A percentile compares a stretch with the other conserved stretches of the same genome.
phyloP scores from a whole-genome alignment of 139 green algal species.

The Nannochloris sp. region DNA sequence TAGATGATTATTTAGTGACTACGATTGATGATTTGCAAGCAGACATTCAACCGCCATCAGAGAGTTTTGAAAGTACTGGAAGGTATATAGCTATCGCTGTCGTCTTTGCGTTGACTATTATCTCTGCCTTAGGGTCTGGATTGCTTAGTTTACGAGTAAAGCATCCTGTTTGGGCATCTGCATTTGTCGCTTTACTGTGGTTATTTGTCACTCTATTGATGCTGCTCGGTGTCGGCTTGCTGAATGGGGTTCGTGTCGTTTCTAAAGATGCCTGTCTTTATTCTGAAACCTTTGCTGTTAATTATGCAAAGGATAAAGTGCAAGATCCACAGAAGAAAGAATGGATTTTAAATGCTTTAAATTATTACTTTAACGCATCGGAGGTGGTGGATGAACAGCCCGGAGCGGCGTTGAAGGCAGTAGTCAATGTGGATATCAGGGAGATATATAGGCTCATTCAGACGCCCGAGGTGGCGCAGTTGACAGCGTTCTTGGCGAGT shows the following conservation, averaged over 20 bases:
- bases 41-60: neutral
- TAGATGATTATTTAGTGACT: too few species aligned
- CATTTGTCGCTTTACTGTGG: constrained; percentile 12
- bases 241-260: constrained; percentile 7
- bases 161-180: neutral
- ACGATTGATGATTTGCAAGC: too few species aligned
- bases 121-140: neutral
- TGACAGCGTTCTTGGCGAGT: neutral
- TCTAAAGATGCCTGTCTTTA: constrained; percentile 15
- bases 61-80: constrained; percentile 10
- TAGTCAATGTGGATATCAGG: neutral
- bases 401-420: neutral
- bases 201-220: constrained; percentile 19
- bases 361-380: constrained; percentile 14
- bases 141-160: neutral
- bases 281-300: constrained; percentile 4
- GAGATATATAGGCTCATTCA: neutral
- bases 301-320: constrained; percentile 1
- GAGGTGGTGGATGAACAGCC: neutral
- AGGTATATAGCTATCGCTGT: constrained; percentile 22
- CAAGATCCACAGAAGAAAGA: neutral
- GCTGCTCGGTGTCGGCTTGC: constrained; percentile 26
- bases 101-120: constrained; percentile 16
- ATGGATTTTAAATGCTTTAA: neutral
- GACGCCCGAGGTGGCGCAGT: too few species aligned